Conservation (phyloP, 1,284 basidiomycete genomes). For the Fomes fomentarius region DNA sequence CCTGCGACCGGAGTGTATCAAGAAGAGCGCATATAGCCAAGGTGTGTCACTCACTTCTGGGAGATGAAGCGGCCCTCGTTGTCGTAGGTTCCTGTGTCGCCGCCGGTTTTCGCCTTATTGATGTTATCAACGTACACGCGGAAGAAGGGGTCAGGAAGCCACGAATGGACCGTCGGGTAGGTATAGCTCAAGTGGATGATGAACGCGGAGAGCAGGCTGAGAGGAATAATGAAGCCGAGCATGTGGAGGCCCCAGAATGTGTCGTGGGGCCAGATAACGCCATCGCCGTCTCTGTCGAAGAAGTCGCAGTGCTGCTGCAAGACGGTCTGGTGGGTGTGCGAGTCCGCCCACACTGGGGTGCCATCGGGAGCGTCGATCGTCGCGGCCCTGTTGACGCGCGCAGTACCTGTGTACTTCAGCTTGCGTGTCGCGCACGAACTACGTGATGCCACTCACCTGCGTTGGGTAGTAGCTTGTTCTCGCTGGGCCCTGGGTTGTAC, state of each 20-base stretch:
- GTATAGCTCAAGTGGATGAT: conserved; percentile 44
- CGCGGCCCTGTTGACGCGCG: conserved; percentile 21
- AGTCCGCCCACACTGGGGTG: conserved; percentile 21
- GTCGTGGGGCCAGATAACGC: conserved; percentile 50
- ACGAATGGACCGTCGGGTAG: conserved; percentile 35
- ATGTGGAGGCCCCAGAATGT: conserved; percentile 46
- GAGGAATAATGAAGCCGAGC: conserved; percentile 45
- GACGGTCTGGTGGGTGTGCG: conserved; percentile 27
- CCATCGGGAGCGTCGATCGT: conserved; percentile 15
- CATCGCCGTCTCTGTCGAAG: conserved; percentile 47
- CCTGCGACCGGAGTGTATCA: conserved; percentile 3
- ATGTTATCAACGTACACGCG: conserved; percentile 45
- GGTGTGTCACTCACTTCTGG: conserved; percentile 27
- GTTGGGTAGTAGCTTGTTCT: conserved; percentile 17
- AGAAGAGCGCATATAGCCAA: background rate
- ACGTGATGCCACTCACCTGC: conserved; percentile 12
- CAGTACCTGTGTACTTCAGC: conserved; percentile 16
- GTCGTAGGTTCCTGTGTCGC: conserved; percentile 48
- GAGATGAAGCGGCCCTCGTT: conserved; percentile 45
- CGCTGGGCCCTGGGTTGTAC: conserved; percentile 18
- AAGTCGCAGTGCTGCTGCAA: conserved; percentile 48
- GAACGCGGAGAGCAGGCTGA: conserved; percentile 39
- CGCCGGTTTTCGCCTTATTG: conserved; percentile 50
- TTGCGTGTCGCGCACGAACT: background rate
- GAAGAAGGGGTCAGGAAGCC: conserved; percentile 45